These are phyloP conservation scores for Brassica incana DNA, from an alignment of 345 rosid genomes.

Conservation along the genomic window DNA sequence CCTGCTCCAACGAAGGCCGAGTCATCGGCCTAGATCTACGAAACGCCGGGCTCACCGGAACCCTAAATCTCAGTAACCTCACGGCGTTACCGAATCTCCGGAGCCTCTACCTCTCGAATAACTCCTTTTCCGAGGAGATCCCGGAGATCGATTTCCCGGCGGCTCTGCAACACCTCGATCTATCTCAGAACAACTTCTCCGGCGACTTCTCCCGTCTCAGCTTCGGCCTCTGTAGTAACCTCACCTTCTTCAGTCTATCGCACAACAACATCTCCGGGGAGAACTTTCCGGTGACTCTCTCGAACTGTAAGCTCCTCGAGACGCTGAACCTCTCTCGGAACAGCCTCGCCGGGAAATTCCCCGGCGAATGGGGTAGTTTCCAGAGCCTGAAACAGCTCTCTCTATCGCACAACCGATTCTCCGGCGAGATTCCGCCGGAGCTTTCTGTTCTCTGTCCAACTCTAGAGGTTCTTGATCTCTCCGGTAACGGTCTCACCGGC, in stretches of 20 bases:
- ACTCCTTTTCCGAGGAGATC: slow-evolving; percentile 63
- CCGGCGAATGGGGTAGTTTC: slow-evolving; percentile 58
- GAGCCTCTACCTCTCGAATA: slow-evolving; percentile 65
- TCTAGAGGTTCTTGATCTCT: slow-evolving; percentile 68
- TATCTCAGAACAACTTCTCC: slow-evolving; percentile 73
- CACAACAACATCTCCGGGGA: slow-evolving; percentile 59
- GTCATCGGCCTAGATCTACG: slow-evolving; percentile 60
- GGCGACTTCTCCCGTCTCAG: slow-evolving; percentile 54
- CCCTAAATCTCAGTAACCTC: slow-evolving; percentile 54
- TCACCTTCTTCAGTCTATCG: slow-evolving; percentile 57
- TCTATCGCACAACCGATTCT: slow-evolving; percentile 55
- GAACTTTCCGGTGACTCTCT: slow-evolving; percentile 49
- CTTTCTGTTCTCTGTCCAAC: slow-evolving; percentile 56
- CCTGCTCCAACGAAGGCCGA: slow-evolving; percentile 56
- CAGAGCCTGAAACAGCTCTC: slow-evolving; percentile 57
- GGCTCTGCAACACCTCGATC: slow-evolving; percentile 62
- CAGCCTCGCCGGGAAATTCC: slow-evolving; percentile 53
- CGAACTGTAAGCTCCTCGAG: slow-evolving; percentile 60
- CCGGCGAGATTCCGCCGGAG: slow-evolving; percentile 66
- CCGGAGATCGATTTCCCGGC: slow-evolving; percentile 45
- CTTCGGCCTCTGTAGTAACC: slow-evolving; percentile 65
- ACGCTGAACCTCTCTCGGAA: slow-evolving; percentile 64
- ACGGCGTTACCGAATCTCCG: slow-evolving; percentile 56
- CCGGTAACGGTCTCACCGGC: slow-evolving; percentile 63
- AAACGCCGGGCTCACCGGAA: slow-evolving; percentile 56